Evolutionary conservation across 805 yeast genomes (phyloP).

Genomic region (Trichomonascus vanleenenianus): DNA sequence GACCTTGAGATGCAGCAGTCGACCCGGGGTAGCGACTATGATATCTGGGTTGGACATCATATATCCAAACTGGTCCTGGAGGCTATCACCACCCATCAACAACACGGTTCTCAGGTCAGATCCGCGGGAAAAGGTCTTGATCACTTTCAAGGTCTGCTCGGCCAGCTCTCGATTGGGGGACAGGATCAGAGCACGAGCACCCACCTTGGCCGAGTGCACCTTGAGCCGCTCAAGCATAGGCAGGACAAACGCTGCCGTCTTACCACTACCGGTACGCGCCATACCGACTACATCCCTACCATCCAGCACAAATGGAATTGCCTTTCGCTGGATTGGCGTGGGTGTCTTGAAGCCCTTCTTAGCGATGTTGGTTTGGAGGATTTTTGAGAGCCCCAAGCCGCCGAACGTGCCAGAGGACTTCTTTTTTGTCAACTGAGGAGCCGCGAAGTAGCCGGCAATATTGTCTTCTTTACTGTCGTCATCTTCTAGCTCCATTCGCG

Average conservation of each 20-base stretch:
- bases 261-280: conserved; percentile 99
- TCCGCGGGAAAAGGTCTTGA: conserved; percentile 79
- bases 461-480: conserved; percentile 24
- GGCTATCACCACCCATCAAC: conserved; percentile 96
- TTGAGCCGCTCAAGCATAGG: conserved; percentile 85
- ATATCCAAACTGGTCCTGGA: conserved; percentile 89
- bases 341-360: conserved; percentile 91
- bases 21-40: conserved; percentile 94
- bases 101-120: conserved; percentile 74
- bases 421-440: conserved; percentile 16
- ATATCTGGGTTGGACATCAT: conserved; percentile 95
- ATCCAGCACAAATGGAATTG: conserved; percentile 83
- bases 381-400: conserved; percentile 78
- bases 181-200: conserved; percentile 78
- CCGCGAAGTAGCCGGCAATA: conserved; percentile 1
- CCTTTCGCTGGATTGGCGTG: conserved; percentile 94
- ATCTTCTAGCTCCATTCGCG: conserved; percentile 36
- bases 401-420: conserved; percentile 63
- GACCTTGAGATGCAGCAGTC: conserved; percentile 89
- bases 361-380: conserved; percentile 57
- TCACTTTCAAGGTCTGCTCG: conserved; percentile 78
- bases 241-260: conserved; percentile 91
- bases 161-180: conserved; percentile 98
- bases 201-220: conserved; percentile 77
- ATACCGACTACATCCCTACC: conserved; percentile 95